Percentiles rank a stretch among this genome's conserved stretches.
Evolutionary conservation across 768 basidiomycete genomes (phyloP).

Genomic region (Suillus subalutaceus): DNA sequence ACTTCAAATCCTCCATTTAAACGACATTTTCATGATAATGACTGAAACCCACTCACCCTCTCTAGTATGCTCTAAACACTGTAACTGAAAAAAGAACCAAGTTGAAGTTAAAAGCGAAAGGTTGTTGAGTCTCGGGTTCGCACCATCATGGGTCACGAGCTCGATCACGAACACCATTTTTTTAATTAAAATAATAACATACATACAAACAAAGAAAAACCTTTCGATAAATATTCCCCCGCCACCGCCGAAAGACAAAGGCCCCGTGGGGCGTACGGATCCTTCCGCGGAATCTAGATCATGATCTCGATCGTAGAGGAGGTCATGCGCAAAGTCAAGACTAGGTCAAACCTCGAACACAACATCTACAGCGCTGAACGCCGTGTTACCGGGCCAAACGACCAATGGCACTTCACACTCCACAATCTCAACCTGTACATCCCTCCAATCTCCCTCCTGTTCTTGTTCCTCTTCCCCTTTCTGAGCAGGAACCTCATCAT

Average conservation of each 20-base stretch:
- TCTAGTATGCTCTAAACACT: slow-evolving; percentile 2
- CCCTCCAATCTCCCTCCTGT: slow-evolving; percentile 66
- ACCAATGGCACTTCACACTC: slow-evolving; percentile 92
- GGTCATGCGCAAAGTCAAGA: too few relatives aligned
- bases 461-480: slow-evolving; percentile 45
- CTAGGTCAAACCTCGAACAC: slow-evolving; percentile 66
- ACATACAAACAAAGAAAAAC: neutral
- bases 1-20: neutral
- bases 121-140: neutral
- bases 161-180: neutral
- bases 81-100: neutral
- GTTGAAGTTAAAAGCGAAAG: neutral
- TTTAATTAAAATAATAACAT: slow-evolving; percentile 4
- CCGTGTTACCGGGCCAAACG: slow-evolving; percentile 90
- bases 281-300: slow-evolving; percentile 7
- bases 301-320: slow-evolving; percentile 2
- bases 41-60: neutral
- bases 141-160: neutral
- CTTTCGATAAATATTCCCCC: neutral
- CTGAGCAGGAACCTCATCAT: slow-evolving; percentile 32
- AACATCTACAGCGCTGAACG: slow-evolving; percentile 77
- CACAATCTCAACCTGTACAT: slow-evolving; percentile 80
- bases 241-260: neutral
- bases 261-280: slow-evolving; percentile 1
- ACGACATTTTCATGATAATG: neutral